Conservation (phyloP, 371 early-diverging fungal species). For the Mortierella sp. region DNA sequence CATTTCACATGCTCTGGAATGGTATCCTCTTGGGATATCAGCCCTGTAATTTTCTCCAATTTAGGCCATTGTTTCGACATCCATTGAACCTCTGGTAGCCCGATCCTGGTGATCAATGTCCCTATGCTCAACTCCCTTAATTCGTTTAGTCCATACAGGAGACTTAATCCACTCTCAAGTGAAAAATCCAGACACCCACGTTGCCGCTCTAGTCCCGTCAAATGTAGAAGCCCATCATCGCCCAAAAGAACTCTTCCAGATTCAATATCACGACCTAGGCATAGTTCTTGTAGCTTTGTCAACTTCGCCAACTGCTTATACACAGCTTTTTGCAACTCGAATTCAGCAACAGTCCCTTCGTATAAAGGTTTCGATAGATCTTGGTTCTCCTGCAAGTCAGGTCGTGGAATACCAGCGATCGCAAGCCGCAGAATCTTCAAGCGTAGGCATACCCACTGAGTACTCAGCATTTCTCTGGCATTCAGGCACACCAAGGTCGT, state of each 20-base stretch:
- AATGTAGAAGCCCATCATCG: constrained; percentile 28
- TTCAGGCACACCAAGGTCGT: constrained; percentile 33
- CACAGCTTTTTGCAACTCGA: constrained; percentile 28
- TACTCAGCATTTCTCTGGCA: constrained; percentile 32
- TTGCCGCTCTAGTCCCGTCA: constrained; percentile 34
- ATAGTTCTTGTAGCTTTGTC: constrained; percentile 16
- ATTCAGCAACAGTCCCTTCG: constrained; percentile 23
- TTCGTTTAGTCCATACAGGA: constrained; percentile 23
- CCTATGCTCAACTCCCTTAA: constrained; percentile 30
- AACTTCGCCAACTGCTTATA: constrained; percentile 27
- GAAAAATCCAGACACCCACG: constrained; percentile 47
- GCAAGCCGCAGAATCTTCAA: constrained; percentile 28
- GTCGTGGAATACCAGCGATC: constrained; percentile 42
- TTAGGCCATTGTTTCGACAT: constrained; percentile 39
- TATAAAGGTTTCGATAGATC: constrained; percentile 29
- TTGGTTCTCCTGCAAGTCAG: constrained; percentile 34
- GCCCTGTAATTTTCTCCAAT: constrained; percentile 25
- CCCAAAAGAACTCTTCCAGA: constrained; percentile 35
- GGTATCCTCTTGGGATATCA: constrained; percentile 25
- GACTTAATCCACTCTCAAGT: constrained; percentile 25
- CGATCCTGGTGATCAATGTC: constrained; percentile 32
- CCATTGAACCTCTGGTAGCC: constrained; percentile 43
- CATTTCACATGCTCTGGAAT: constrained; percentile 41
- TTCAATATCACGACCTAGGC: constrained; percentile 48
- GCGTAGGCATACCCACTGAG: constrained; percentile 30